Evolutionary conservation across 2,329 filamentous ascomycete species (phyloP).

Genomic region (Teratosphaeria destructans): DNA sequence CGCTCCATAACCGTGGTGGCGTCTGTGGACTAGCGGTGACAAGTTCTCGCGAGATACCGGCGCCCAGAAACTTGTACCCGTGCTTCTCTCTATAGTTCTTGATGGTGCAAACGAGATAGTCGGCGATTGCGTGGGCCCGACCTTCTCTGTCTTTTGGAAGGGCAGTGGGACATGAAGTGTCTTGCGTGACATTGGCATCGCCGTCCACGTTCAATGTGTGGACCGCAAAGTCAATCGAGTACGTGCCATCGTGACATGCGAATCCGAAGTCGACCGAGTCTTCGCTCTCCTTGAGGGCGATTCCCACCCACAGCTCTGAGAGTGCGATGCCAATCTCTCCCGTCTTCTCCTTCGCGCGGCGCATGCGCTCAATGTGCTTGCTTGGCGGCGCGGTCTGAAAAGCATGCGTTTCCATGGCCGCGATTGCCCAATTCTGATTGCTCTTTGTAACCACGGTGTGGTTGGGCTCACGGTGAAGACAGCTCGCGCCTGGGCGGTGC

Average conservation of each 20-base stretch:
- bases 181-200: constrained; percentile 2
- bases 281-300: constrained; percentile 46
- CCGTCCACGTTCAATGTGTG: constrained; percentile 37
- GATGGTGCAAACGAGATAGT: constrained; percentile 50
- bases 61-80: constrained; percentile 63
- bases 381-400: constrained; percentile 8
- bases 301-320: constrained; percentile 46
- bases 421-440: neutral
- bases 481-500: no score
- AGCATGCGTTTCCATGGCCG: constrained; percentile 4
- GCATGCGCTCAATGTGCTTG: constrained; percentile 12
- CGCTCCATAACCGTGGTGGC: constrained; percentile 62
- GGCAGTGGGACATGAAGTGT: constrained; percentile 1
- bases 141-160: constrained; percentile 4
- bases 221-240: constrained; percentile 62
- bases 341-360: constrained; percentile 5
- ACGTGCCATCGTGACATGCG: constrained; percentile 63
- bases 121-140: constrained; percentile 14
- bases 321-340: constrained; percentile 12
- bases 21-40: constrained; percentile 52
- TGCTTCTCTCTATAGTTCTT: constrained; percentile 53
- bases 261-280: constrained; percentile 50
- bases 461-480: no score
- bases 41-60: constrained; percentile 54
- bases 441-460: neutral